These are phyloP conservation scores for Coniochaeta hoffmannii DNA, from an alignment of 2,329 filamentous ascomycete genomes.

Conservation along the genomic window DNA sequence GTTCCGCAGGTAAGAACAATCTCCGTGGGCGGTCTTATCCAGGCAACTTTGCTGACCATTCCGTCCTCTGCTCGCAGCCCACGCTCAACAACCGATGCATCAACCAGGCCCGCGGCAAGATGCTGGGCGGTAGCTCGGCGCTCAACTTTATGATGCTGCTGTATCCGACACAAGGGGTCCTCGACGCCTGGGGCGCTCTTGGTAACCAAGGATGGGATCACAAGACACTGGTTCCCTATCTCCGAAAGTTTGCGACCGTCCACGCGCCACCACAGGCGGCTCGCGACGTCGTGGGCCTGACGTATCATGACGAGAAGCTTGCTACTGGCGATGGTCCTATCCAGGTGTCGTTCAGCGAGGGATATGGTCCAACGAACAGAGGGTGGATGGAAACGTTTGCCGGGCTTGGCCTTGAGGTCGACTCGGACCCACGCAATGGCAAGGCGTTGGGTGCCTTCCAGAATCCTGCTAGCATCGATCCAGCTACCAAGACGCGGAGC, in stretches of 20 bases:
- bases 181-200: conserved; percentile 20
- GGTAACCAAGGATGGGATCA: conserved; percentile 20
- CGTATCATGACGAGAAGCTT: conserved; percentile 23
- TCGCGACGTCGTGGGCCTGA: conserved; percentile 19
- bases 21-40: not conserved
- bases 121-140: conserved; percentile 23
- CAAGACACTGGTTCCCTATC: conserved; percentile 21
- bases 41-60: too few relatives aligned
- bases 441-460: conserved; percentile 12
- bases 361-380: conserved; percentile 22
- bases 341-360: conserved; percentile 27
- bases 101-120: conserved; percentile 23
- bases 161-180: conserved; percentile 16
- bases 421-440: conserved; percentile 21
- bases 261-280: conserved; percentile 18
- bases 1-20: conserved; percentile 21
- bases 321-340: conserved; percentile 25
- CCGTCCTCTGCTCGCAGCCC: conserved; percentile 7
- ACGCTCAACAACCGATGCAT: conserved; percentile 21
- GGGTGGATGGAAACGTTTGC: conserved; percentile 30
- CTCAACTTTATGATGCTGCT: conserved; percentile 21
- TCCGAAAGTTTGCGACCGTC: conserved; percentile 25
- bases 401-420: conserved; percentile 23
- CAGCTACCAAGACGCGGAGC: conserved; percentile 14
- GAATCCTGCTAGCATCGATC: conserved; percentile 13